Evolutionary conservation across 345 rosid species (phyloP).

Genomic region (Reutealis trisperma): DNA sequence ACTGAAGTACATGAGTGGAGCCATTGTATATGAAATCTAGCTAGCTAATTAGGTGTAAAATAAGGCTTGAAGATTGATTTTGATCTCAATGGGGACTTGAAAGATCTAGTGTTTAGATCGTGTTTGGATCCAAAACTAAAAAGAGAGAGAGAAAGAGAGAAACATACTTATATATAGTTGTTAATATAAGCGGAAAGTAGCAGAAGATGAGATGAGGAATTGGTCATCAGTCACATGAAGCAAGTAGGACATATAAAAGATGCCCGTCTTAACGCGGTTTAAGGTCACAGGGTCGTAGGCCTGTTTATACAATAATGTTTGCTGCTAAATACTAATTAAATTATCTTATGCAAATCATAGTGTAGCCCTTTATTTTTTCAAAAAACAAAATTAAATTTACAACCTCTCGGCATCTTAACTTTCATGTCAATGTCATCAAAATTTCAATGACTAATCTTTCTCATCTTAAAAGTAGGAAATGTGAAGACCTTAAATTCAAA

Average conservation of each 20-base stretch:
- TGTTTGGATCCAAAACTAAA: slow-evolving; percentile 27
- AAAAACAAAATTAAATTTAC: too few species aligned
- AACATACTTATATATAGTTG: background rate
- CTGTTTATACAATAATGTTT: too few species aligned
- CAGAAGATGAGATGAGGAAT: slow-evolving; percentile 29
- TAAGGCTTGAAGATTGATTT: slow-evolving; percentile 13
- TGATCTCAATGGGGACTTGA: slow-evolving; percentile 23
- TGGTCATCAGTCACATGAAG: slow-evolving; percentile 36
- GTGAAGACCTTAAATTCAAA: too few species aligned
- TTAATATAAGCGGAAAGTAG: slow-evolving; percentile 17
- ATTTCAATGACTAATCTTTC: too few species aligned
- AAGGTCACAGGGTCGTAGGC: background rate
- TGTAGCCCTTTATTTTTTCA: too few species aligned
- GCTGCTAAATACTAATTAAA: too few species aligned
- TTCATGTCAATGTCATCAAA: too few species aligned
- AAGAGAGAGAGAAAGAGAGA: background rate
- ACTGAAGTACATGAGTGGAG: slow-evolving; percentile 43
- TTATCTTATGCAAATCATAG: too few species aligned
- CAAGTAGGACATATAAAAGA: background rate
- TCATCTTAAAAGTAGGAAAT: too few species aligned
- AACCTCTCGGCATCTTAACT: too few species aligned
- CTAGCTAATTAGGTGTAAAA: background rate
- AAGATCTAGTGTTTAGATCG: slow-evolving; percentile 25
- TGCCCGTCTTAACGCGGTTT: slow-evolving; percentile 9
- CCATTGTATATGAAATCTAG: slow-evolving; percentile 33